Conservation (phyloP, 345 rosid genomes). For the Hibiscus mutabilis region DNA sequence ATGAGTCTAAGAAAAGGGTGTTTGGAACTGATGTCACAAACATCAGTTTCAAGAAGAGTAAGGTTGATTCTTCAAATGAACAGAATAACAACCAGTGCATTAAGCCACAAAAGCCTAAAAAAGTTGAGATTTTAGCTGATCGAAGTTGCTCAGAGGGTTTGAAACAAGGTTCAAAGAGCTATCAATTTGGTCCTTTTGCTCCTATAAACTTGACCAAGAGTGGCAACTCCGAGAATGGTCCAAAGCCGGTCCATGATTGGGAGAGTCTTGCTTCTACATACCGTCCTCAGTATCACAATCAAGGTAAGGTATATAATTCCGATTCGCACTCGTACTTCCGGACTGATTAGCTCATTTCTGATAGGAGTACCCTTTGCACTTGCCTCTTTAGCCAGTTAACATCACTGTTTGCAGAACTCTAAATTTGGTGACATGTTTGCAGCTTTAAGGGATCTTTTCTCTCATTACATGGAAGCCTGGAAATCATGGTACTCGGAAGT, state of each 20-base stretch:
- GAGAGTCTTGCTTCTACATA: slow-evolving; percentile 53
- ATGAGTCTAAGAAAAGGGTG: slow-evolving; percentile 49
- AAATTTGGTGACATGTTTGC: slow-evolving; percentile 19
- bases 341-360: no score
- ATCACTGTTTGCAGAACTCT: not conserved
- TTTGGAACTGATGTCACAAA: slow-evolving; percentile 82
- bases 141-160: slow-evolving; percentile 30
- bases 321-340: no score
- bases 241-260: slow-evolving; percentile 38
- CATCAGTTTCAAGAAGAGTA: slow-evolving; percentile 38
- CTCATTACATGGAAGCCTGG: slow-evolving; percentile 92
- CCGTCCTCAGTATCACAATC: slow-evolving; percentile 66
- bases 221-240: slow-evolving; percentile 21
- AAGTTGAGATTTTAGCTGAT: slow-evolving; percentile 30
- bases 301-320: slow-evolving; percentile 53
- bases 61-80: slow-evolving; percentile 24
- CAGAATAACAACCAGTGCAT: slow-evolving; percentile 19
- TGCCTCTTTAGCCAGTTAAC: no score
- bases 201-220: slow-evolving; percentile 32
- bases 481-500: slow-evolving; percentile 77
- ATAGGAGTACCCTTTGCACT: no score
- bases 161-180: slow-evolving; percentile 32
- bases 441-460: slow-evolving; percentile 77
- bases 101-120: slow-evolving; percentile 30
- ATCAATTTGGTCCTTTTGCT: slow-evolving; percentile 76